phyloP scores from a whole-genome alignment of 352 stramenopile genomes.

The Globisporangium nodosum region DNA sequence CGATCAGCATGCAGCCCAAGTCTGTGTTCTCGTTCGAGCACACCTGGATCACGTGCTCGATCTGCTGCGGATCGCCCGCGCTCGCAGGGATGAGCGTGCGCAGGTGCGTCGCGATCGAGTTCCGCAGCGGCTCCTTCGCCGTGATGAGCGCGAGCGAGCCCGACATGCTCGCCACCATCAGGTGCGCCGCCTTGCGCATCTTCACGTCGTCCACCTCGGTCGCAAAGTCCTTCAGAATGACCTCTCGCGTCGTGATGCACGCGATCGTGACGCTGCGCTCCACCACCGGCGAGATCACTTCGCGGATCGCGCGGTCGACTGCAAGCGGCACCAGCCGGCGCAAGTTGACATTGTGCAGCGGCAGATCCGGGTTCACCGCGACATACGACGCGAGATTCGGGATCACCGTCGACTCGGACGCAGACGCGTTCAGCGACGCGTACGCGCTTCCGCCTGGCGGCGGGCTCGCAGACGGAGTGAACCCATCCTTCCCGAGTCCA shows the following conservation, averaged over 20 bases:
- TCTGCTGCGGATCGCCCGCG: slow-evolving; percentile 85
- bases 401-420: slow-evolving; percentile 94
- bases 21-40: slow-evolving; percentile 99
- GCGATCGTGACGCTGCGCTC: slow-evolving; percentile 98
- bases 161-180: slow-evolving; percentile 98
- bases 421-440: slow-evolving; percentile 25
- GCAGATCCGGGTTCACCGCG: slow-evolving; percentile 95
- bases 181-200: slow-evolving; percentile 96
- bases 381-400: slow-evolving; percentile 98
- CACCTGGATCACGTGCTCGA: slow-evolving; percentile 97
- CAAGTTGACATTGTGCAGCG: slow-evolving; percentile 91
- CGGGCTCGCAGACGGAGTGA: slow-evolving; percentile 49
- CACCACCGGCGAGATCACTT: slow-evolving; percentile 98
- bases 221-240: slow-evolving; percentile 99
- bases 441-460: slow-evolving; percentile 25
- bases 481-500: slow-evolving; percentile 35
- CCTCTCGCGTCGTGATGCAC: slow-evolving; percentile 96
- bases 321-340: slow-evolving; percentile 95
- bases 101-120: slow-evolving; percentile 96
- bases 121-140: slow-evolving; percentile 96
- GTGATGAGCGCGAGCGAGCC: slow-evolving; percentile 97
- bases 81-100: slow-evolving; percentile 87
- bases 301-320: slow-evolving; percentile 97
- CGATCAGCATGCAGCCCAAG: slow-evolving; percentile 98
- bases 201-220: slow-evolving; percentile 93